Base-by-base conservation (phyloP, 1,284 basidiomycete species). In the Cystobasidium sp. region DNA sequence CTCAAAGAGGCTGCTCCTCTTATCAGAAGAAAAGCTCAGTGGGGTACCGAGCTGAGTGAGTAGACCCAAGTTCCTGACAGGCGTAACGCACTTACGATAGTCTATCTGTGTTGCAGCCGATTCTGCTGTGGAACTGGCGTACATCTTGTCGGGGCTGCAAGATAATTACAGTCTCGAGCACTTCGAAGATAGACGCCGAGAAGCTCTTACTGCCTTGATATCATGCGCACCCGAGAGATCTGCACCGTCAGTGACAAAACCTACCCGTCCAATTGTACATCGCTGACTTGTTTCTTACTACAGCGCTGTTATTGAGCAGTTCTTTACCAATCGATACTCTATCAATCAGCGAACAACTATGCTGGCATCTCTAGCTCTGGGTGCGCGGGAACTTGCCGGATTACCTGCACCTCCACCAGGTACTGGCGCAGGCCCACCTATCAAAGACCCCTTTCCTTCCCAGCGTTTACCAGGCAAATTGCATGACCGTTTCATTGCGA, bases 301-400 rank as follows among this genome's bases (percentile, higher is more conserved):
- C 80, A 95, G 93, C 3, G 86, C 88, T 61, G 84, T 96, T n/a
- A 89, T 91, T 58, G 93, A 97, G 80, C 92, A 97, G 80, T 93
- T 94, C 82, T 98, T 97, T 84, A 89, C 90, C 75, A 90, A 91
- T 64, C 92, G 95, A 78, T 97, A 96, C 82, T 94, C 94, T 0
- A 87, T 88, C 5, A 87, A 88, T 24, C 94, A 98, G 80, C 89
- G 94, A 12, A 90, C 88, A 75, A 87, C 88, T 6, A 93, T 96
- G 80, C 86, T 98, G 43, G 93, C 91, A 68, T 90, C 93, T 0
- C 84, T 99, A 0, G 93, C 91, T 0, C 83, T 93, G 62, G 92
- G 92, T 3, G 92, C 93, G 4, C 85, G 92, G 67, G 94, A 97
- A 80, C 85, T 97, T 6, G 90, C 93, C 0, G 88, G 88, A 0